Evolutionary conservation across 148 eudicot species (phyloP), one percentile per base, ranked within the genome.

Genomic region (Spergularia bocconei): DNA sequence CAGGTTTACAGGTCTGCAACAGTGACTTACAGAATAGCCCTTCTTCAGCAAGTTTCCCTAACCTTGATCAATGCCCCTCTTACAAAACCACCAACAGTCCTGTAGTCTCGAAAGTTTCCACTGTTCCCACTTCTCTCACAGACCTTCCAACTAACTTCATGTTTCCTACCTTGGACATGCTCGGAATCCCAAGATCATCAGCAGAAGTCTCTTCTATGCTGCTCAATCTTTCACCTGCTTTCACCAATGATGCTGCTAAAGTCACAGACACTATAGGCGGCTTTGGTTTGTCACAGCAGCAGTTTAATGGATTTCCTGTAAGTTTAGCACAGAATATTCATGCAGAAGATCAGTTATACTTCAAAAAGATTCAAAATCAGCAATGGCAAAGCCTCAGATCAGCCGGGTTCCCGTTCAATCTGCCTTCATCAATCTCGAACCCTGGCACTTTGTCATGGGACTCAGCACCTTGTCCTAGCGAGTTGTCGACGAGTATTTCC

Each of bases 381-480:
- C 81, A 82, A 14, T 90, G 89, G 87, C 86, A 68, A 57, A 81
- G 53, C 64, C 60, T 78, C 1, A 69, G 75, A 75, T 79, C 90
- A 14, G 47, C 79, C 19, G 90, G 84, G 39, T 86, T 90, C 56
- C 98, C 98, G 4, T 87, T 86, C 75, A 80, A 79, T 71, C 77
- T 89, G 80, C 82, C 88, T 57, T 47, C 85, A 47, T n/a, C 59
- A n/a, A 20, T 76, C 33, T 47, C 79, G 20, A 78, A 70, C 75
- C 74, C 77, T 23, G 36, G 76, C 66, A 78, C 78, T 77, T 63
- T 78, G 74, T 82, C 86, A 19, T 92, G 98, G 96, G 96, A 91
- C 52, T 85, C 91, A 20, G 87, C 91, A 23, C 61, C 87, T 5
- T 88, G 90, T 80, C 93, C 92, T 14, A 83, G 92, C 48, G 93